Evolutionary conservation across 768 basidiomycete genomes (phyloP).

Genomic region (Sporobolomyces roseus): DNA sequence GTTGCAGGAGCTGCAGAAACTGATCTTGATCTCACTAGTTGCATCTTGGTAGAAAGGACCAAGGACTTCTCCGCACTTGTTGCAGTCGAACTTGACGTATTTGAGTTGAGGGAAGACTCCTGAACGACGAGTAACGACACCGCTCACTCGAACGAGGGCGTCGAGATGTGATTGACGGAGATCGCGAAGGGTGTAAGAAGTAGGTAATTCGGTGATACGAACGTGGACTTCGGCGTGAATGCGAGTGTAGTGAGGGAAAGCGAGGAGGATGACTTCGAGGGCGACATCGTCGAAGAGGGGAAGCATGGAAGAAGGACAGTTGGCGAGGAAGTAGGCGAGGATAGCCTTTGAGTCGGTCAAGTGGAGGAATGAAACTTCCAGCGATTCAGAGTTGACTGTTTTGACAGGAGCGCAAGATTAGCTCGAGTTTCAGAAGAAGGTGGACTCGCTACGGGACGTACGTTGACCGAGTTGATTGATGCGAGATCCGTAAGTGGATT

Average conservation of each 20-base stretch:
- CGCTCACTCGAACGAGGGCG: conserved; percentile 88
- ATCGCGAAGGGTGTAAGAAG: conserved; percentile 84
- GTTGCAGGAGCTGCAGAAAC: conserved; percentile 90
- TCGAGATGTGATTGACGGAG: conserved; percentile 87
- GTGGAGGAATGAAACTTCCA: conserved; percentile 96
- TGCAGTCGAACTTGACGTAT: conserved; percentile 98
- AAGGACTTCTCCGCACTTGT: conserved; percentile 85
- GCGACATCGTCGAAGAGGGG: conserved; percentile 93
- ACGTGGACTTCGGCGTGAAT: conserved; percentile 98
- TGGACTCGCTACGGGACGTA: conserved; percentile 50
- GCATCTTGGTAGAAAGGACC: conserved; percentile 99
- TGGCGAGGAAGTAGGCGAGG: conserved; percentile 93
- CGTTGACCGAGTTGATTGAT: conserved; percentile 93
- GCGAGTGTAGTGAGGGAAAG: conserved; percentile 91
- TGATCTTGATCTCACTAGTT: conserved; percentile 85
- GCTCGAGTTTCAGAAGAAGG: not conserved
- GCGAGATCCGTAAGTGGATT: conserved; percentile 88
- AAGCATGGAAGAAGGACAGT: conserved; percentile 88
- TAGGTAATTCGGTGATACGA: conserved; percentile 87
- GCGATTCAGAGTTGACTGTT: conserved; percentile 88
- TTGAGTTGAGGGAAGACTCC: conserved; percentile 99
- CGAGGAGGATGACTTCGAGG: conserved; percentile 85
- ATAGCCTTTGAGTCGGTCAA: conserved; percentile 87
- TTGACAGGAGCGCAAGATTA: conserved; percentile 27
- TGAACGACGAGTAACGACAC: conserved; percentile 89